phyloP scores from a whole-genome alignment of 1,284 basidiomycete genomes.

The Tilletia indica region DNA sequence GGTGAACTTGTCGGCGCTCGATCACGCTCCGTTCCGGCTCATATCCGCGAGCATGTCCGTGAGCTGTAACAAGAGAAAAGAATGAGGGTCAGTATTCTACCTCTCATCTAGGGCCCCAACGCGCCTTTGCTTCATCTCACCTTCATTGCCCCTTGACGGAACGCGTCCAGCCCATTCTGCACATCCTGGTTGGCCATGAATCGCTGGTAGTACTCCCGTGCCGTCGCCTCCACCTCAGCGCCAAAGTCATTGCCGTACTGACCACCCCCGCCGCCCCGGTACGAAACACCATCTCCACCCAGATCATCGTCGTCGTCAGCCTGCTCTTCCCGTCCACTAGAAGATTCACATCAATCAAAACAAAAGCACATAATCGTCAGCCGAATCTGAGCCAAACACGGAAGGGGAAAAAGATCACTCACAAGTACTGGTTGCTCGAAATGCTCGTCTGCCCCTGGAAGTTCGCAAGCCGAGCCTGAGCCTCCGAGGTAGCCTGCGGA shows the following conservation, averaged over 20 bases:
- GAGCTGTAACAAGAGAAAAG: slow-evolving; percentile 26
- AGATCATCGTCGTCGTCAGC: slow-evolving; percentile 27
- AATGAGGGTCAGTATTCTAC: not conserved
- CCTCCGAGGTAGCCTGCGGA: slow-evolving; percentile 69
- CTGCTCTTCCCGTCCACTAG: slow-evolving; percentile 73
- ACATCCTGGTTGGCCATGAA: slow-evolving; percentile 56
- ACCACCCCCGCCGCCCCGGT: slow-evolving; percentile 16
- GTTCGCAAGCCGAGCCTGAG: slow-evolving; percentile 74
- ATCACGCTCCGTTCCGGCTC: slow-evolving; percentile 50
- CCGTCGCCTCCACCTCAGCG: slow-evolving; percentile 48
- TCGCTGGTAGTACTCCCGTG: slow-evolving; percentile 50
- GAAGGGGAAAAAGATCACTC: not conserved
- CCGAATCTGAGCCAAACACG: not conserved
- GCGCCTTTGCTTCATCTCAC: slow-evolving; percentile 16
- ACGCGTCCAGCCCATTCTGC: slow-evolving; percentile 52
- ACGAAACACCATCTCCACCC: slow-evolving; percentile 4
- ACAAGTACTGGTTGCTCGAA: slow-evolving; percentile 69
- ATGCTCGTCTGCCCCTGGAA: slow-evolving; percentile 93
- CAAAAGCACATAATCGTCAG: not conserved
- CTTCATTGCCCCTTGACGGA: slow-evolving; percentile 52
- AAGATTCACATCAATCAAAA: slow-evolving; percentile 50
- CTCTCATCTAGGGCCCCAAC: no score
- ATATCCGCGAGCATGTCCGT: slow-evolving; percentile 54
- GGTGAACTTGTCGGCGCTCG: not conserved
- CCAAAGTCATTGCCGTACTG: slow-evolving; percentile 43